Conservation (phyloP, 2,329 filamentous ascomycete genomes). For the Exophiala aquamarina region DNA sequence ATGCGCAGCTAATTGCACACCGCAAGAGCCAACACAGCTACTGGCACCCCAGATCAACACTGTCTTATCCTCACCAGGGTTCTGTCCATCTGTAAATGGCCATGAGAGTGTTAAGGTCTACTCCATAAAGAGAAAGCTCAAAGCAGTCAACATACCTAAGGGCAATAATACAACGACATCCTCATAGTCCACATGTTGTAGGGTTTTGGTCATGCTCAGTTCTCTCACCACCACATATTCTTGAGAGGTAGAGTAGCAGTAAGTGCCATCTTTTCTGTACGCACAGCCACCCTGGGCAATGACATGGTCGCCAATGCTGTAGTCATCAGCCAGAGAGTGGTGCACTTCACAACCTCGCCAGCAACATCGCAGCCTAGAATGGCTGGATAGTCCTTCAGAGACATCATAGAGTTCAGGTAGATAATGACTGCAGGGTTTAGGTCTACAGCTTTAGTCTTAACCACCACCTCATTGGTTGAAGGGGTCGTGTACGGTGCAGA, state of each 20-base stretch:
- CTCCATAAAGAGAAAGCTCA: constrained; percentile 33
- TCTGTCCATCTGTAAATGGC: constrained; percentile 12
- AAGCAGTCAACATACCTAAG: constrained; percentile 36
- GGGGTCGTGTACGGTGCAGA: no score
- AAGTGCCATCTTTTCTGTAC: constrained; percentile 25
- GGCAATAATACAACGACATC: constrained; percentile 38
- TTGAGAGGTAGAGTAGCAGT: constrained; percentile 33
- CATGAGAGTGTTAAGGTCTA: constrained; percentile 27
- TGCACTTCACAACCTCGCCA: constrained; percentile 47
- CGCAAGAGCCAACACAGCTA: constrained; percentile 42
- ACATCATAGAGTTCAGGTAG: no score
- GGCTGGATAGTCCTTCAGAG: constrained; percentile 31
- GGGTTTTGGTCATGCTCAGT: constrained; percentile 30
- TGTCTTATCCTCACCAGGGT: constrained; percentile 12
- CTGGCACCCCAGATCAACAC: constrained; percentile 45
- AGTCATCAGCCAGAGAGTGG: constrained; percentile 43
- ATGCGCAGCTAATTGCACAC: constrained; percentile 42
- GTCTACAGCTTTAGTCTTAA: no score
- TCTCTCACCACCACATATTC: constrained; percentile 27
- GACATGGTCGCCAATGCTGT: constrained; percentile 47
- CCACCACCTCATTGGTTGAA: no score
- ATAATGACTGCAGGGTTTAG: no score
- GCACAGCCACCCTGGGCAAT: constrained; percentile 29
- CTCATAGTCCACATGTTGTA: constrained; percentile 32
- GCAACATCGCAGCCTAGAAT: constrained; percentile 47